A percentile compares a stretch with the other conserved stretches of the same genome.
phyloP scores from a whole-genome alignment of 345 rosid species.

The Atalantia buxifolia region DNA sequence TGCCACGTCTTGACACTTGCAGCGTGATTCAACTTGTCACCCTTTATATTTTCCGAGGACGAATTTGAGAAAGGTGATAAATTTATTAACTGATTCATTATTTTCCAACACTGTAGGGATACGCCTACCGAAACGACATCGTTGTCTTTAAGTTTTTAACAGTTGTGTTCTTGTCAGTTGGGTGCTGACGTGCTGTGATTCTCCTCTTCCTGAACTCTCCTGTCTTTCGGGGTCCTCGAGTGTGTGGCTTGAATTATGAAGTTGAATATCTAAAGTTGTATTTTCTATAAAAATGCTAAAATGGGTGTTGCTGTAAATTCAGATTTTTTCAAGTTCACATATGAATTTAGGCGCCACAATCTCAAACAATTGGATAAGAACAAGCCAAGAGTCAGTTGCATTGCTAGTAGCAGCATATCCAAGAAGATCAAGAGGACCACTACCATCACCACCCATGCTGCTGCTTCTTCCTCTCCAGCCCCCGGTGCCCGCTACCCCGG shows the following conservation, averaged over 20 bases:
- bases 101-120: no score
- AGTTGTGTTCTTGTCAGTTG: neutral
- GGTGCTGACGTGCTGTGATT: no score
- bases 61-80: neutral
- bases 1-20: neutral
- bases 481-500: neutral
- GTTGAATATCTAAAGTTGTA: neutral
- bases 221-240: neutral
- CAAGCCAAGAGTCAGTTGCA: neutral
- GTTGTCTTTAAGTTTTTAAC: neutral
- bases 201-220: neutral
- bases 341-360: neutral
- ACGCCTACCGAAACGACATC: neutral
- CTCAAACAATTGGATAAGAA: neutral
- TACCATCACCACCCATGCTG: neutral
- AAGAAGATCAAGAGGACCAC: neutral
- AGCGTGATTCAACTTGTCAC: no score
- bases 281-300: neutral
- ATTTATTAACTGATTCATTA: neutral
- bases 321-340: neutral
- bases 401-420: neutral
- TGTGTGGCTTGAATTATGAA: neutral
- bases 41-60: neutral
- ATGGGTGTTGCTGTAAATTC: neutral
- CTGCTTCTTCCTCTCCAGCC: slow-evolving; percentile 7